Evolutionary conservation across 2,329 filamentous ascomycete species (phyloP).

Genomic region (Arthrobotrys iridis): DNA sequence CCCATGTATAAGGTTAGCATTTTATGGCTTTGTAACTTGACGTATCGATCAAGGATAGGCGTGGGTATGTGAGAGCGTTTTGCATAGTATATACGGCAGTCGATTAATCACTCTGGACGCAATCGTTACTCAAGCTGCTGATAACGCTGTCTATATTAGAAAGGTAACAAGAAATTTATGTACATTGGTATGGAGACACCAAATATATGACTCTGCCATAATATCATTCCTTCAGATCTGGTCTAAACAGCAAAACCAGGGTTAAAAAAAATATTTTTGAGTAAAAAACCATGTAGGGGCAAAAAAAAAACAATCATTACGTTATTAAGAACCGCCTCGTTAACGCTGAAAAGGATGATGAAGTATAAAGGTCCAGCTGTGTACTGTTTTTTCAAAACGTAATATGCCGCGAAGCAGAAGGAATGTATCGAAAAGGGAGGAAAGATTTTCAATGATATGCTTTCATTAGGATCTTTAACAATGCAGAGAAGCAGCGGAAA

Average conservation of each 20-base stretch:
- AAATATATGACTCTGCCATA: not conserved
- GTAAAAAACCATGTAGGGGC: not conserved
- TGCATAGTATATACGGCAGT: too few species aligned
- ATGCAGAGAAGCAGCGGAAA: not conserved
- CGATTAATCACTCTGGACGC: too few species aligned
- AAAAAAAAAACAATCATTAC: slow-evolving; percentile 19
- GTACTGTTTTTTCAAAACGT: slow-evolving; percentile 33
- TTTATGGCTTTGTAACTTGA: too few species aligned
- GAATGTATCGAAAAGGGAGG: slow-evolving; percentile 33
- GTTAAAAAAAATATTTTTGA: too few species aligned
- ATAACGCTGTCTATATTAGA: not conserved
- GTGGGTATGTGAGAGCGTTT: too few species aligned
- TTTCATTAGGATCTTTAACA: not conserved
- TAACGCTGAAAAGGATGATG: slow-evolving; percentile 29
- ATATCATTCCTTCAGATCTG: not conserved
- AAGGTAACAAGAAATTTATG: not conserved
- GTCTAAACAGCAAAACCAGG: not conserved
- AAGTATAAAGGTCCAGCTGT: slow-evolving; percentile 5
- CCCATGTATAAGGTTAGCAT: too few species aligned
- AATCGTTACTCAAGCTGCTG: too few species aligned
- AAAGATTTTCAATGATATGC: not conserved
- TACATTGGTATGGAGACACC: not conserved
- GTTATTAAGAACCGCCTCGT: slow-evolving; percentile 24
- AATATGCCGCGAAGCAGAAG: slow-evolving; percentile 34
- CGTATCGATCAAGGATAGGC: too few species aligned